Conservation (phyloP, 2,329 filamentous ascomycete genomes). For the Simplicillium aogashimaense region DNA sequence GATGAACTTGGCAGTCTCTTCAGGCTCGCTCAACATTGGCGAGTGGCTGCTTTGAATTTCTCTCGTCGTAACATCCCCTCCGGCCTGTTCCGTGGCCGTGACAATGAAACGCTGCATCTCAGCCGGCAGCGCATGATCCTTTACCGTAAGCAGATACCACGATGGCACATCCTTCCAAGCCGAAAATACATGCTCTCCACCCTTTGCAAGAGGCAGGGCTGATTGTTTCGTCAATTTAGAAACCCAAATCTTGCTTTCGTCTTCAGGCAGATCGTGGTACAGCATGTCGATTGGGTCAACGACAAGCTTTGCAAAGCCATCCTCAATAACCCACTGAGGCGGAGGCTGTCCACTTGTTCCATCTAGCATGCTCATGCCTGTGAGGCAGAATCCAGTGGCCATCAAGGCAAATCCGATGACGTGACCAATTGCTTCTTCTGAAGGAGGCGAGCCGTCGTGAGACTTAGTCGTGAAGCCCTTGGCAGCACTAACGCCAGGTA, state of each 20-base stretch:
- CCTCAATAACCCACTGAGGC: conserved; percentile 28
- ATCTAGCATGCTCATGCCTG: conserved; percentile 29
- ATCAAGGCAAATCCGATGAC: conserved; percentile 34
- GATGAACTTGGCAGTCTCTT: conserved; percentile 26
- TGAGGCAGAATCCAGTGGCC: conserved; percentile 29
- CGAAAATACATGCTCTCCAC: conserved; percentile 29
- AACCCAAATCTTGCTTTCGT: conserved; percentile 32
- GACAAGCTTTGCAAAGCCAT: conserved; percentile 28
- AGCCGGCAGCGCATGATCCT: conserved; percentile 30
- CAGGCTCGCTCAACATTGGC: conserved; percentile 35
- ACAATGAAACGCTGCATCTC: conserved; percentile 26
- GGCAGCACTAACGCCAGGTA: conserved; percentile 33
- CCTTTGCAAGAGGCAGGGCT: conserved; percentile 33
- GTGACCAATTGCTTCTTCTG: conserved; percentile 14
- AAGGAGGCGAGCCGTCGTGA: conserved; percentile 1
- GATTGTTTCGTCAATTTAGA: conserved; percentile 28
- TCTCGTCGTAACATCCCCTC: conserved; percentile 22
- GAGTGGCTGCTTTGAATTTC: conserved; percentile 37
- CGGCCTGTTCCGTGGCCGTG: conserved; percentile 25
- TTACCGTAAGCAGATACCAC: conserved; percentile 33
- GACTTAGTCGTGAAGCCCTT: conserved; percentile 24
- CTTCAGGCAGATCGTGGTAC: conserved; percentile 36
- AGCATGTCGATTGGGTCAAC: conserved; percentile 29
- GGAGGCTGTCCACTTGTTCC: conserved; percentile 28
- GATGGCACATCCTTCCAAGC: conserved; percentile 37